A percentile compares a stretch with the other conserved stretches of the same genome.
These are phyloP conservation scores for Rhizophagus sp. DNA, from an alignment of 192 early-diverging fungal genomes.

Conservation along the genomic window DNA sequence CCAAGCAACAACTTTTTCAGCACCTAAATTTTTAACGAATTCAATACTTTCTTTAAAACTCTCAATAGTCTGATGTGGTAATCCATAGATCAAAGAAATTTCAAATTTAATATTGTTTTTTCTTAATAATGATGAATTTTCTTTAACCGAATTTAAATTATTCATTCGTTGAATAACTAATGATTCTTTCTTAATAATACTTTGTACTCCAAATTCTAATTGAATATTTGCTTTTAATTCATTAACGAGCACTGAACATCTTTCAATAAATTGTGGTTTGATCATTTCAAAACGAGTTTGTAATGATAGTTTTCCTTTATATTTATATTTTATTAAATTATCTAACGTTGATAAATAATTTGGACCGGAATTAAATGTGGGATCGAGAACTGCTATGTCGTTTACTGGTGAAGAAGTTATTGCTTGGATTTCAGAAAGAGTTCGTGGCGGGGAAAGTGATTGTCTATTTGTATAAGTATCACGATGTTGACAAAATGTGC, in stretches of 20 bases:
- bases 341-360: slow-evolving; percentile 6
- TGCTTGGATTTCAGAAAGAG: neutral
- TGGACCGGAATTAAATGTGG: slow-evolving; percentile 24
- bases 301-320: slow-evolving; percentile 18
- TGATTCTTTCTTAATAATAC: neutral
- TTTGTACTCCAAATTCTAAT: slow-evolving; percentile 32
- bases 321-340: slow-evolving; percentile 1
- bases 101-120: slow-evolving; percentile 17
- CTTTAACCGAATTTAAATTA: neutral
- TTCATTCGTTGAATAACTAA: slow-evolving; percentile 18
- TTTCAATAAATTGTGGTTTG: slow-evolving; percentile 21
- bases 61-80: slow-evolving; percentile 26
- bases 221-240: neutral
- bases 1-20: slow-evolving; percentile 5
- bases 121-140: slow-evolving; percentile 2
- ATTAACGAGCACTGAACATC: neutral
- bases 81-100: slow-evolving; percentile 26
- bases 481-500: slow-evolving; percentile 33
- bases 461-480: slow-evolving; percentile 16
- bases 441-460: neutral
- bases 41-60: slow-evolving; percentile 16
- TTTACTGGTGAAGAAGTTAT: neutral
- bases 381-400: slow-evolving; percentile 28
- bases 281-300: slow-evolving; percentile 34
- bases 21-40: neutral